Base-by-base conservation (phyloP, 371 early-diverging fungal species). In the Syncephalastrum contaminatum region DNA sequence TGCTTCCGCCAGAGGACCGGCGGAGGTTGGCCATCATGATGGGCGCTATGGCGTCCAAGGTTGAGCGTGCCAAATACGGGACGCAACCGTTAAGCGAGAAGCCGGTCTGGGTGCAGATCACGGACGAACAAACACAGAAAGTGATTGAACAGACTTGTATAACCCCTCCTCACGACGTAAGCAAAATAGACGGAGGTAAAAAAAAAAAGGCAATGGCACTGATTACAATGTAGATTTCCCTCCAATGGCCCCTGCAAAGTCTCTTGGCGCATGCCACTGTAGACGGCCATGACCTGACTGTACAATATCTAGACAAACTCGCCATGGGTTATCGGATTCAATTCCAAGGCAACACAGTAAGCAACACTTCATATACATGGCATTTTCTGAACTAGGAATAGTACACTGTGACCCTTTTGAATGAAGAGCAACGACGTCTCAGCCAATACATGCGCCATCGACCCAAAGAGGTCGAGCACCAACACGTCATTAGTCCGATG, bases 401-500 rank as follows among this genome's bases (percentile, higher is more conserved):
- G 85, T 94, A 85, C 54, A 84, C 89, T 52, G 80, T 95, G 16
- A 74, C 77, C 18, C 75, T 94, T 12, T 59, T 86, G 56, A 77
- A 67, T 36, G 66, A 76, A 5, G 56, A 65, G 4, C 95, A 97
- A 69, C 71, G 84, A 42, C 70, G 73, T 15, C 69, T 93, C 16
- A 58, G 78, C 36, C 73, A 81, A 53, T 80, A 85, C 73, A 94
- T 96, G 88, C 86, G 85, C 59, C 82, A 82, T 60, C 86, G 86
- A 77, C 80, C 88, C 5, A 83, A 83, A 58, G 70, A 85, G 18
- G 90, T 93, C 49, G 73, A 87, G 6, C 84, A 88, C 44, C 82
- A 83, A 62, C 62, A 89, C 45, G 78, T 97, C 20, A 67, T 89
- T 4, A 83, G 94, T 15, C 97, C 98, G 5, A 98, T 98, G 97